Evolutionary conservation across 2,329 filamentous ascomycete genomes (phyloP), one percentile per base, ranked within the genome.

Genomic region (Aspergillus pseudoglaucus): DNA sequence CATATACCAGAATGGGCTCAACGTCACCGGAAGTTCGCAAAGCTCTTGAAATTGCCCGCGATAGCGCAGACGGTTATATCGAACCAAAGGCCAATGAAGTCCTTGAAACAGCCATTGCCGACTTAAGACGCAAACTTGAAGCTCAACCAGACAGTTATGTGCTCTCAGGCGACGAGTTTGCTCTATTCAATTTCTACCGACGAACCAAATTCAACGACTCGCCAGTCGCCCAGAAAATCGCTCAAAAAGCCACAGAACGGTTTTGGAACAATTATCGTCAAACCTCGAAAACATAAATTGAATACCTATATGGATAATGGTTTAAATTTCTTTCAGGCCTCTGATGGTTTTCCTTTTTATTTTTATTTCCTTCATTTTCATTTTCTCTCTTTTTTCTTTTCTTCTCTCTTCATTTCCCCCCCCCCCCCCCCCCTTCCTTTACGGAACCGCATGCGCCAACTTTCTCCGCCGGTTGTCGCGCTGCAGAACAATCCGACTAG

Each of bases 171-270:
- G 82, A 88, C 67, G 88, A 95, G 69, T 94, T 93, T 61, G 82
- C 87, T 47, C 77, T 94, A 51, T 90, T 94, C 80, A 94, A 93
- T 73, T 39, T 18, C 17, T 91, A 85, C 68, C 91, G 86, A 66
- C 84, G 87, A 53, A 69, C 78, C 53, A 79, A 84, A 8, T 89
- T 85, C 61, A 65, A 72, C 25, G 79, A 80, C 50, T 71, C 70
- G 14, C 37, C 37, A 18, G 9, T 18, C 37, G 37, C 15, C 5
- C 37, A 39, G 37, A 39, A 39, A 39, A 60, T 78, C 43, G 74
- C 78, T 18, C 73, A 75, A 56, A 69, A 67, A 45, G 78, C 78
- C 9, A 75, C 80, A 45, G 75, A 72, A 52, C 75, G 79, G 12
- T 83, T 78, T 60, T 83, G 80, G 80, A 70, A 79, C 54, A 69